These are phyloP conservation scores for Populus nigra DNA, from an alignment of 345 rosid genomes.

Conservation along the genomic window DNA sequence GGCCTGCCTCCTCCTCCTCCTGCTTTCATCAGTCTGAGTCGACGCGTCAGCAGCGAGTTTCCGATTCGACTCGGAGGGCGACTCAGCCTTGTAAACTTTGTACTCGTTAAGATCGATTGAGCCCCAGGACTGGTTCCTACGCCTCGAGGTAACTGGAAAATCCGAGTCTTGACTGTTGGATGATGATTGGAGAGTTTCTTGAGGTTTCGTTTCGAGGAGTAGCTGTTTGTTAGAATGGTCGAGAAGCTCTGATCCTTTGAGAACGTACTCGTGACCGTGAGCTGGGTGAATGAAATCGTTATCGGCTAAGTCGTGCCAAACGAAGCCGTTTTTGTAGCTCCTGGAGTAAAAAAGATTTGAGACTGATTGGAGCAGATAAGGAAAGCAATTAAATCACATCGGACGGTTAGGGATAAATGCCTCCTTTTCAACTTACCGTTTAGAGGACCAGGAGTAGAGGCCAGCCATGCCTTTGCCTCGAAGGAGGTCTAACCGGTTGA, in stretches of 20 bases:
- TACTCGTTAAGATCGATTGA: conserved; percentile 74
- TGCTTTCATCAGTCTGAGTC: conserved; percentile 76
- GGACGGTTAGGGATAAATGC: background rate
- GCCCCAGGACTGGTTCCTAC: conserved; percentile 85
- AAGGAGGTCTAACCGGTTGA: conserved; percentile 66
- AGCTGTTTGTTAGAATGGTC: conserved; percentile 37
- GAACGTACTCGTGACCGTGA: conserved; percentile 83
- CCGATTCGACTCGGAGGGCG: conserved; percentile 47
- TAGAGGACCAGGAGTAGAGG: conserved; percentile 91
- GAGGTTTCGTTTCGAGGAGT: conserved; percentile 38
- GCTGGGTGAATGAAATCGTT: conserved; percentile 75
- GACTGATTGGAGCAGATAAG: conserved; percentile 11
- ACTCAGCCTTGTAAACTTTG: conserved; percentile 67
- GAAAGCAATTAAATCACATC: conserved; percentile 14
- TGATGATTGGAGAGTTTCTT: conserved; percentile 20
- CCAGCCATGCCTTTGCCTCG: conserved; percentile 89
- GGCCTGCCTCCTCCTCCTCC: conserved; percentile 45
- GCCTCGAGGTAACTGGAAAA: conserved; percentile 41
- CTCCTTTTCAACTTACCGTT: conserved; percentile 47
- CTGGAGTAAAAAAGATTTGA: conserved; percentile 30
- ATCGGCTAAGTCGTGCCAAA: conserved; percentile 88
- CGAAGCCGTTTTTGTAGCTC: conserved; percentile 90
- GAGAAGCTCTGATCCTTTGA: conserved; percentile 87
- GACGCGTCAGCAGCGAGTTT: conserved; percentile 78
- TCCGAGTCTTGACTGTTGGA: conserved; percentile 21